These are phyloP conservation scores for Curvularia hawaiiensis DNA, from an alignment of 2,329 filamentous ascomycete species.

Conservation along the genomic window DNA sequence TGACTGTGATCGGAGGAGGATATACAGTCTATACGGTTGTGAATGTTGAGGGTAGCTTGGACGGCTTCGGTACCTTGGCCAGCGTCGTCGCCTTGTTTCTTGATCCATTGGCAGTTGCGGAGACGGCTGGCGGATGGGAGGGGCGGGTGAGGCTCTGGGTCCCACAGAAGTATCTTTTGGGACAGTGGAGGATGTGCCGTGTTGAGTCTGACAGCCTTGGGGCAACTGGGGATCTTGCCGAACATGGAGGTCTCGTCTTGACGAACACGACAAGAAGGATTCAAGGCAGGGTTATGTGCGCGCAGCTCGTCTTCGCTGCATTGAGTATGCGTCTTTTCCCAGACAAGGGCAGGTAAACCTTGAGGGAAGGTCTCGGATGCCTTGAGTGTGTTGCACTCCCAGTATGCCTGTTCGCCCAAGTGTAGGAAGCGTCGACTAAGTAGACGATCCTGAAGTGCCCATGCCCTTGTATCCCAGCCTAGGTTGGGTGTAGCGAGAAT, in stretches of 20 bases:
- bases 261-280: neutral
- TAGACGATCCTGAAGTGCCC: slow-evolving; percentile 45
- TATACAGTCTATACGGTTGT: neutral
- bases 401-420: slow-evolving; percentile 44
- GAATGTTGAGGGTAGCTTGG: slow-evolving; percentile 10
- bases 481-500: slow-evolving; percentile 31
- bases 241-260: neutral
- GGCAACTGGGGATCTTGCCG: no score
- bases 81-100: slow-evolving; percentile 28
- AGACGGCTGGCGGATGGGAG: slow-evolving; percentile 11
- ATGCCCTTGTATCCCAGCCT: slow-evolving; percentile 44
- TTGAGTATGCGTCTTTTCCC: slow-evolving; percentile 45
- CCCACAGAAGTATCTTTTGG: no score
- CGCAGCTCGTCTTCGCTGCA: neutral
- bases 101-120: slow-evolving; percentile 29
- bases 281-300: neutral
- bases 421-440: slow-evolving; percentile 43
- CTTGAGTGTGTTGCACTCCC: slow-evolving; percentile 47
- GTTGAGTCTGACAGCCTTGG: no score
- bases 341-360: slow-evolving; percentile 41
- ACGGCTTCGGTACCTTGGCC: slow-evolving; percentile 22
- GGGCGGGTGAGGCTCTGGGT: neutral
- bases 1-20: neutral
- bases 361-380: slow-evolving; percentile 45
- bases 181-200: no score